Conservation (phyloP, 495 filamentous ascomycete species). For the Acidiella bohemica region DNA sequence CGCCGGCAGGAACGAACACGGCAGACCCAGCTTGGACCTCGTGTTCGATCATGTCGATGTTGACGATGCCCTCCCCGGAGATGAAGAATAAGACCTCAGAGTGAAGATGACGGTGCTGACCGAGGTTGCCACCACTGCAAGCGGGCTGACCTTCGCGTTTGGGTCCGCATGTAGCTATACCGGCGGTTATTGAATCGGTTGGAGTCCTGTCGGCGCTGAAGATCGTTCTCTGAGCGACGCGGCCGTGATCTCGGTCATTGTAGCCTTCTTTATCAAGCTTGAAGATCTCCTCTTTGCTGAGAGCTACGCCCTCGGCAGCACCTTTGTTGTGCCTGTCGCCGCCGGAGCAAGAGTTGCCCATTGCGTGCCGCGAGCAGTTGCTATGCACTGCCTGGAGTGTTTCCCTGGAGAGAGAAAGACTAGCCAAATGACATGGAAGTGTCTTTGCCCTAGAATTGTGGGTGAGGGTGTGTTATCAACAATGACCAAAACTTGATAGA, state of each 20-base stretch:
- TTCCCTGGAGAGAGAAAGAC: too few species aligned
- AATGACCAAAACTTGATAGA: too few species aligned
- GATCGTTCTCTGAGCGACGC: background rate
- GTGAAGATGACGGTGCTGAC: background rate
- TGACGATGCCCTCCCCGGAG: conserved; percentile 4
- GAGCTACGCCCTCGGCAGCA: background rate
- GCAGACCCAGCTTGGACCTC: conserved; percentile 1
- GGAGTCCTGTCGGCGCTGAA: background rate
- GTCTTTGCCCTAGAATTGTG: too few species aligned
- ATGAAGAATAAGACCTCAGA: background rate
- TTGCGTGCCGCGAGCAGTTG: too few species aligned
- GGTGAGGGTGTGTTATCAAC: too few species aligned
- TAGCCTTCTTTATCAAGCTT: background rate
- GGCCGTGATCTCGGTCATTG: background rate
- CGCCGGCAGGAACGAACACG: conserved; percentile 2
- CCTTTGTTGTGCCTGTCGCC: too few species aligned
- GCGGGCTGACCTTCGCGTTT: background rate
- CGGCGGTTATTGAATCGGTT: background rate
- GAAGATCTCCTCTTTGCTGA: background rate
- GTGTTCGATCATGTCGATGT: conserved; percentile 6
- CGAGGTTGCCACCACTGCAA: background rate
- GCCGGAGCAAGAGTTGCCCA: too few species aligned
- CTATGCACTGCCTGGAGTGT: too few species aligned
- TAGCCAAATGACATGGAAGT: too few species aligned
- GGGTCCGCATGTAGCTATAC: conserved; percentile 4